Percentiles rank a stretch among this genome's conserved stretches.
Conservation (phyloP, 2,329 filamentous ascomycete species). For the Claviceps capensis region DNA sequence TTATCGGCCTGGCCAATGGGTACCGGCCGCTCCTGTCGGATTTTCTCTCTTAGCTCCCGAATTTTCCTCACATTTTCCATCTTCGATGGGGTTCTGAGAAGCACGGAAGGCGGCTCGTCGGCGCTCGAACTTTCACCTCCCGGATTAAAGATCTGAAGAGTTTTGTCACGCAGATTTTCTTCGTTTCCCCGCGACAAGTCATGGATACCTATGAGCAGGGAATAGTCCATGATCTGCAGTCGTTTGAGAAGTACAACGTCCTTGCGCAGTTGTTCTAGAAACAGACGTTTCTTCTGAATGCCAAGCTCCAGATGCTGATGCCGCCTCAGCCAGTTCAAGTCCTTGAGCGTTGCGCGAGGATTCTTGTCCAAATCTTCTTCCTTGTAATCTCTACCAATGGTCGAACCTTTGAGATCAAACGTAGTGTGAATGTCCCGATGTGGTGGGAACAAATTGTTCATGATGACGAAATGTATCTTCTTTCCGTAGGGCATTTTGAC, state of each 20-base stretch:
- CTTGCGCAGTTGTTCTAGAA: slow-evolving; percentile 74
- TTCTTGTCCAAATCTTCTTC: slow-evolving; percentile 83
- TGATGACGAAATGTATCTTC: slow-evolving; percentile 98
- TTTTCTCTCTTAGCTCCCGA: slow-evolving; percentile 77
- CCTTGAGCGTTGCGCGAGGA: slow-evolving; percentile 84
- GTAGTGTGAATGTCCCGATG: slow-evolving; percentile 96
- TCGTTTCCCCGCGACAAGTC: slow-evolving; percentile 84
- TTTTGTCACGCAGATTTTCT: slow-evolving; percentile 82
- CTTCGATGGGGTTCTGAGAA: slow-evolving; percentile 85
- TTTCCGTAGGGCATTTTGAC: slow-evolving; percentile 97
- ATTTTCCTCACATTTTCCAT: slow-evolving; percentile 85
- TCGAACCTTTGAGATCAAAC: slow-evolving; percentile 94
- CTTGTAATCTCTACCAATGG: slow-evolving; percentile 78
- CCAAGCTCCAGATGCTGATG: slow-evolving; percentile 80
- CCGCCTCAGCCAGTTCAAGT: slow-evolving; percentile 88
- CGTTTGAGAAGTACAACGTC: slow-evolving; percentile 80
- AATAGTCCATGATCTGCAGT: slow-evolving; percentile 98
- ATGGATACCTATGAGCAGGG: slow-evolving; percentile 85
- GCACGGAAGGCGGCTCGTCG: slow-evolving; percentile 48
- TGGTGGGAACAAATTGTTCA: slow-evolving; percentile 98
- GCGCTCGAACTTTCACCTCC: slow-evolving; percentile 49
- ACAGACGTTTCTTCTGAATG: slow-evolving; percentile 73
- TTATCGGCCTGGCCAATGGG: slow-evolving; percentile 76
- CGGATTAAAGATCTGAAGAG: slow-evolving; percentile 85
- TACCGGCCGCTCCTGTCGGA: slow-evolving; percentile 86